Conservation (phyloP, 805 yeast species). For the Pichia nakasei region DNA sequence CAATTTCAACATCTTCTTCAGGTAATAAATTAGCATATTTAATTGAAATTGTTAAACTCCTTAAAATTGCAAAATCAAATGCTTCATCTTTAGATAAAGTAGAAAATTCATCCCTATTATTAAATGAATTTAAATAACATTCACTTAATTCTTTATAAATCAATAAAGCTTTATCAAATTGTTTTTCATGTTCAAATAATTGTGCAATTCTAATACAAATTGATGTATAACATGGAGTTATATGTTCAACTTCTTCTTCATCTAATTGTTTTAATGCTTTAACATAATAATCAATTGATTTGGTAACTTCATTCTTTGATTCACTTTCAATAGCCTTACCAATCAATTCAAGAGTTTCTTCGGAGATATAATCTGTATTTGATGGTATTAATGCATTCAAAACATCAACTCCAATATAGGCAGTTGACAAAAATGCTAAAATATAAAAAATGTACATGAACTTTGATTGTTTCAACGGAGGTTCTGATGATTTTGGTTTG, state of each 20-base stretch:
- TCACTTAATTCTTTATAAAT: slow-evolving; percentile 18
- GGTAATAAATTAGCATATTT: slow-evolving; percentile 20
- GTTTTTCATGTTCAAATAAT: slow-evolving; percentile 48
- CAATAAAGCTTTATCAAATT: slow-evolving; percentile 20
- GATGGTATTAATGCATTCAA: not conserved
- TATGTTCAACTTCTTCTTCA: slow-evolving; percentile 38
- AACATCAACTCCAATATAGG: not conserved
- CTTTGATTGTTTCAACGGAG: not conserved
- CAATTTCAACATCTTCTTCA: slow-evolving; percentile 13
- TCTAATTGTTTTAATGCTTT: slow-evolving; percentile 63
- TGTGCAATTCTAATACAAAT: slow-evolving; percentile 77
- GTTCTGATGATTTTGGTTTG: no score
- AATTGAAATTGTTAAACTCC: slow-evolving; percentile 17
- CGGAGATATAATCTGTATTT: slow-evolving; percentile 9
- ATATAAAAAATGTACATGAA: not conserved
- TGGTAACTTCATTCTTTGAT: slow-evolving; percentile 38
- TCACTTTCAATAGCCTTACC: slow-evolving; percentile 15
- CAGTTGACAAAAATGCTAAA: not conserved
- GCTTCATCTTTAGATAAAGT: slow-evolving; percentile 5
- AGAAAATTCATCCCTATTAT: slow-evolving; percentile 7
- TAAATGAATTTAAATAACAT: slow-evolving; percentile 7
- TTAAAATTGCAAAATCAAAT: slow-evolving; percentile 13
- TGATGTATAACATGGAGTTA: slow-evolving; percentile 79
- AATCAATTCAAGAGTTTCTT: slow-evolving; percentile 9
- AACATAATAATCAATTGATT: slow-evolving; percentile 61